Conservation (phyloP, 257 asterid genomes). For the Jacaranda mimosifolia region DNA sequence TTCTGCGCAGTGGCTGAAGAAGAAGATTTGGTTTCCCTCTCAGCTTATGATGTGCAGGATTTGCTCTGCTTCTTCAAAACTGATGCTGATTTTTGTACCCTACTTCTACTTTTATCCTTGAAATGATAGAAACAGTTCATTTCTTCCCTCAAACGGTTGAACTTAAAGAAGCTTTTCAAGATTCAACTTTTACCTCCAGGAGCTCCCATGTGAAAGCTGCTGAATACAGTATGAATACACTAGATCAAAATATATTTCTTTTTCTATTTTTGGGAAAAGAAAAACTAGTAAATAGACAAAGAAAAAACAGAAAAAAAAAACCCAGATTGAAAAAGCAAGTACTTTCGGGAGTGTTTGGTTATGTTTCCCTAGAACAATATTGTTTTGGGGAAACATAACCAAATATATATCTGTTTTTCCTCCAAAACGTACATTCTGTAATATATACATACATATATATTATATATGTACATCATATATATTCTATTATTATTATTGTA, state of each 20-base stretch:
- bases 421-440: no score
- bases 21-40: slow-evolving; percentile 59
- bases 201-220: slow-evolving; percentile 32
- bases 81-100: slow-evolving; percentile 79
- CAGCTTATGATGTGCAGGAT: slow-evolving; percentile 52
- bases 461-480: no score
- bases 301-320: background rate
- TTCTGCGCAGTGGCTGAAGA: slow-evolving; percentile 57
- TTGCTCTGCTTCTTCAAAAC: slow-evolving; percentile 48
- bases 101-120: slow-evolving; percentile 56
- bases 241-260: background rate
- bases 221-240: background rate
- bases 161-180: slow-evolving; percentile 43
- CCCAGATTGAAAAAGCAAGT: background rate
- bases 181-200: no score
- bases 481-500: no score
- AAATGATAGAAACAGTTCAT: slow-evolving; percentile 81
- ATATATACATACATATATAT: no score
- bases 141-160: background rate
- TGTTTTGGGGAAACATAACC: no score
- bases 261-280: background rate
- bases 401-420: no score
- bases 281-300: background rate
- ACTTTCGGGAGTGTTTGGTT: no score
- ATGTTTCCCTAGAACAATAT: no score